Conservation (phyloP, 352 stramenopile species). For the Saprolegnia parasitica region DNA sequence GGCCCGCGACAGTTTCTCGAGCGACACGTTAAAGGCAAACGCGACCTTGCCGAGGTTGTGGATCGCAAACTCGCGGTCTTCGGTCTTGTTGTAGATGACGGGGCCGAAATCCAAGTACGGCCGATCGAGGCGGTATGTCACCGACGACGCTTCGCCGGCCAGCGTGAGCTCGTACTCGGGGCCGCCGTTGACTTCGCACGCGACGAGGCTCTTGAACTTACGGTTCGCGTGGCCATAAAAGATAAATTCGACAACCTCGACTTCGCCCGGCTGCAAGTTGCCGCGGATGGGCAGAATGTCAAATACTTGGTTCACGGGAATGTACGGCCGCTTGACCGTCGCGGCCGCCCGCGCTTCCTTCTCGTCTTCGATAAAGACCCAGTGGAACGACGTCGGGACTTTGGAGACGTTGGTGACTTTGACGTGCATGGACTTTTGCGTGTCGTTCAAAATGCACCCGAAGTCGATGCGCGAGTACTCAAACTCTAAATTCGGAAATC, state of each 20-base stretch:
- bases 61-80: constrained; percentile 90
- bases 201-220: constrained; percentile 84
- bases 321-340: constrained; percentile 76
- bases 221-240: constrained; percentile 92
- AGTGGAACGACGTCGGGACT: constrained; percentile 84
- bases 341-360: constrained; percentile 49
- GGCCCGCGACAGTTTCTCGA: constrained; percentile 34
- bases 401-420: constrained; percentile 88
- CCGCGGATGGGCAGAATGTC: constrained; percentile 93
- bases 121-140: constrained; percentile 90
- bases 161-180: constrained; percentile 91
- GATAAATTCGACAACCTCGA: constrained; percentile 89
- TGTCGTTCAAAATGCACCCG: constrained; percentile 94
- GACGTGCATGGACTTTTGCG: constrained; percentile 83
- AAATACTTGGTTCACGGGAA: constrained; percentile 92
- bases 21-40: constrained; percentile 74
- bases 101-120: constrained; percentile 90
- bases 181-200: constrained; percentile 91
- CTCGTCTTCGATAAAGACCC: constrained; percentile 93
- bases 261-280: constrained; percentile 78
- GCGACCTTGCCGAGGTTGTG: constrained; percentile 91
- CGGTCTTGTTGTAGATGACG: constrained; percentile 89
- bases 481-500: constrained; percentile 93
- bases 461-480: constrained; percentile 90
- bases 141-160: constrained; percentile 85